Base-by-base conservation (phyloP, 257 asterid species). In the Plantago elongata region DNA sequence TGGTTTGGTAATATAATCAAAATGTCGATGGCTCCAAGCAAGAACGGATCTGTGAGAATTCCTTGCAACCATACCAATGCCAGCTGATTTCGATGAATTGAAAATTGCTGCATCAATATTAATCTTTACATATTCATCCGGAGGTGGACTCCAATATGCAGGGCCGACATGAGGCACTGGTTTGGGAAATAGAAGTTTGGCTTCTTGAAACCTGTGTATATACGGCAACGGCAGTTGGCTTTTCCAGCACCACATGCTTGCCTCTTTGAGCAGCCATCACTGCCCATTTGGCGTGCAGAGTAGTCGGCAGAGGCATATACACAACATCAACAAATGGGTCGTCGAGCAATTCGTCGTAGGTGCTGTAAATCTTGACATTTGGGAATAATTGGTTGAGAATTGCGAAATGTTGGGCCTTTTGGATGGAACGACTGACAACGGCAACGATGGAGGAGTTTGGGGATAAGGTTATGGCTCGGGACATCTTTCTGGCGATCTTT, bases 251-350 rank as follows among this genome's bases (percentile, higher is more conserved):
- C 75, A 89, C 47, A 70, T 89, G 97, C 73, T 89, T 89, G 62
- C 84, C 79, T 56, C 74, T 84, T 45, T 70, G 62, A 64, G 95
- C 95, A 15, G 87, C 84, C 81, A 69, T 38, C 46, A 75, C 82
- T 8, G 94, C 97, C 97, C 97, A 86, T 30, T 84, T 72, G 22
- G 60, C 18, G 48, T 89, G 97, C 57, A 86, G 76, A 38, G 79
- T 80, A 43, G 95, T 89, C 7, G 97, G 95, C 45, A 89, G 63
- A 13, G 97, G 97, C 90, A 89, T 61, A 51, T 86, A 89, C 38
- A 89, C 94, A n/a, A 82, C 94, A 61, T 89, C 97, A 5, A 86
- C 91, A 7, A 7, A 63, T 54, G 85, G 86, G 70, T 89, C 97
- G 48, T 80, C 86, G 52, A 89, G 80, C 37, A 89, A 54, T 44